Percentiles rank a stretch among this genome's conserved stretches.
phyloP scores from a whole-genome alignment of 495 filamentous ascomycete species.

The Letharia lupina region DNA sequence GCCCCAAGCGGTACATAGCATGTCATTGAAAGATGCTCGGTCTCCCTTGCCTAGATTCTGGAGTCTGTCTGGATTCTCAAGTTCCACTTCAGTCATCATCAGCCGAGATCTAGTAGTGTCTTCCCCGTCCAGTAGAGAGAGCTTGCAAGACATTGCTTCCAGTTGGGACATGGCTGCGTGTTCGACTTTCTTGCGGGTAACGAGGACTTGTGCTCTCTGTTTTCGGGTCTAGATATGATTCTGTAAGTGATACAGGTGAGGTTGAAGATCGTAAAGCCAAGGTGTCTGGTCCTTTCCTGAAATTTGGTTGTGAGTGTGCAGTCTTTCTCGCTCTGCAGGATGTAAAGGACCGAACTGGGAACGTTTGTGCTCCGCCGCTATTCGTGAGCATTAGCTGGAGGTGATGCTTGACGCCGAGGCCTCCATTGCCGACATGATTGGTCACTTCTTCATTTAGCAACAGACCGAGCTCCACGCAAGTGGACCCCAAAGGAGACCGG shows the following conservation, averaged over 20 bases:
- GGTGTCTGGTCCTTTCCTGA: background rate
- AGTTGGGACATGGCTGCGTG: background rate
- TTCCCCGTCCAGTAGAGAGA: constrained; percentile 21
- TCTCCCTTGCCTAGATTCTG: background rate
- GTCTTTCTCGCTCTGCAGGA: background rate
- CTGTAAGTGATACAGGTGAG: background rate
- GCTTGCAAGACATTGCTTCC: constrained; percentile 14
- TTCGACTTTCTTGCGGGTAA: background rate
- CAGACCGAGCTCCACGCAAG: background rate
- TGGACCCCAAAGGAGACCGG: background rate
- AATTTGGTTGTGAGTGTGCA: background rate
- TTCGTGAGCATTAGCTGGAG: background rate
- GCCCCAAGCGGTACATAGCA: constrained; percentile 40
- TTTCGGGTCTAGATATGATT: background rate
- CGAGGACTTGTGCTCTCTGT: background rate
- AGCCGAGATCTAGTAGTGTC: background rate
- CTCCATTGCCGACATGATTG: background rate
- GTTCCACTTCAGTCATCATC: constrained; percentile 5
- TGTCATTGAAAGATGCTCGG: background rate
- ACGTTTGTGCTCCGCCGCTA: background rate
- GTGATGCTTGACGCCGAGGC: background rate
- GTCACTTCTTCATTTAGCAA: background rate
- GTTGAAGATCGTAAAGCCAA: background rate
- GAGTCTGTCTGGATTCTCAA: background rate
- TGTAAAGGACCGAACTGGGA: background rate